Base-by-base conservation (phyloP, 2,329 filamentous ascomycete genomes). In the Cladobotryum protrusum region DNA sequence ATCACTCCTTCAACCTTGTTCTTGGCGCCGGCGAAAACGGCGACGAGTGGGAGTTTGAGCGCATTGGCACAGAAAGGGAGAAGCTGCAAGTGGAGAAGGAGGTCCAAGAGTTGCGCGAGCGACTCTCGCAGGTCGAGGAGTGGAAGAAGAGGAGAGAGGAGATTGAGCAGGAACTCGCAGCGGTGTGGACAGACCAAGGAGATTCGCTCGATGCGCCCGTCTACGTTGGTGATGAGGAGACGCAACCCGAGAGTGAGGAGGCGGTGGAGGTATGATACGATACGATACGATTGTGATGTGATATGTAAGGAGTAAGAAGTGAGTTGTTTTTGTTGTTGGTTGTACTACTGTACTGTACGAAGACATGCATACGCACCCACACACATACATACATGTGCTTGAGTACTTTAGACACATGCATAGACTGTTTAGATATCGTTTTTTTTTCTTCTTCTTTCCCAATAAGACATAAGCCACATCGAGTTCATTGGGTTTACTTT, bases 11-110 rank as follows among this genome's bases (percentile, higher is more conserved):
- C 69, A 95, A 95, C 59, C 82, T 99, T 9, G 85, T 85, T 3
- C 81, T 99, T 4, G 91, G 91, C 24, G 72, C 87, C 52, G 92
- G 91, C 46, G 82, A 87, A 14, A 79, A 83, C 45, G 89, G 86
- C n/a, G 85, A 88, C 48, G 86, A 87, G 61, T 97, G 93, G 89
- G 86, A 92, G 57, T 87, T 96, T 66, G 87, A 96, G 67, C 83
- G 89, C 50, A 97, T 99, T 58, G 93, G 93, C 51, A 96, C 91
- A 0, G 89, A 90, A 63, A 82, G 86, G 52, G 93, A 99, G 73
- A 96, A 96, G 72, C 83, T 91, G 66, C 87, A 88, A 18, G 90
- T 96, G 7, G 91, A 96, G 71, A 89, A 88, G 65, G 93, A 99
- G 67, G 74, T 97, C 14, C 80, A 86, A 45, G 89, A 96, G 57